A percentile compares a stretch with the other conserved stretches of the same genome.
These are phyloP conservation scores for Anaeromyces robustus DNA, from an alignment of 192 early-diverging fungal species.

Conservation along the genomic window DNA sequence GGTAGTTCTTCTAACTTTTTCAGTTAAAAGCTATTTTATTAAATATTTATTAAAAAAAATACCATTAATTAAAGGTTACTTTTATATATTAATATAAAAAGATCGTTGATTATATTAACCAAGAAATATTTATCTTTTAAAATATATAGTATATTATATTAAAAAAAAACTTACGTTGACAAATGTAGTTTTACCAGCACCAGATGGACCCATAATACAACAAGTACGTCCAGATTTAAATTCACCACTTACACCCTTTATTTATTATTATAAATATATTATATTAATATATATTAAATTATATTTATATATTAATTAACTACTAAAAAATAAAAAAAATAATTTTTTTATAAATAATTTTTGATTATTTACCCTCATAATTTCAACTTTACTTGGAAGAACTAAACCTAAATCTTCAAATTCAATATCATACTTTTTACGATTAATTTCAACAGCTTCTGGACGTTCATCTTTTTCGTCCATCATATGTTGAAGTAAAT, in stretches of 20 bases:
- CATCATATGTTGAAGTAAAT: not conserved
- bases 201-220: slow-evolving; percentile 80
- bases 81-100: too few species aligned
- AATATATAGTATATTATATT: slow-evolving; percentile 4
- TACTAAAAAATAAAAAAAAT: too few species aligned
- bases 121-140: too few species aligned
- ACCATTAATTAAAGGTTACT: too few species aligned
- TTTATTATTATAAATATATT: not conserved
- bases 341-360: too few species aligned
- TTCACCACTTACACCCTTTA: slow-evolving; percentile 32
- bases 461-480: not conserved
- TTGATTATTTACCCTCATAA: slow-evolving; percentile 13
- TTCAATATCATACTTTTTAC: slow-evolving; percentile 22
- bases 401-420: slow-evolving; percentile 25
- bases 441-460: not conserved
- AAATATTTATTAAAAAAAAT: too few species aligned
- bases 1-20: slow-evolving; percentile 30
- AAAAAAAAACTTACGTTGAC: not conserved
- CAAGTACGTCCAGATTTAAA: slow-evolving; percentile 34
- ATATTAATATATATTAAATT: too few species aligned
- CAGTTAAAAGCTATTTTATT: slow-evolving; percentile 40
- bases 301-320: too few species aligned
- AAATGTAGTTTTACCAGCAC: slow-evolving; percentile 73
- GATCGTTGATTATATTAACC: too few species aligned
- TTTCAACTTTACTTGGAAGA: slow-evolving; percentile 22